These are phyloP conservation scores for Coffea eugenioides DNA, from an alignment of 257 asterid genomes.

Conservation along the genomic window DNA sequence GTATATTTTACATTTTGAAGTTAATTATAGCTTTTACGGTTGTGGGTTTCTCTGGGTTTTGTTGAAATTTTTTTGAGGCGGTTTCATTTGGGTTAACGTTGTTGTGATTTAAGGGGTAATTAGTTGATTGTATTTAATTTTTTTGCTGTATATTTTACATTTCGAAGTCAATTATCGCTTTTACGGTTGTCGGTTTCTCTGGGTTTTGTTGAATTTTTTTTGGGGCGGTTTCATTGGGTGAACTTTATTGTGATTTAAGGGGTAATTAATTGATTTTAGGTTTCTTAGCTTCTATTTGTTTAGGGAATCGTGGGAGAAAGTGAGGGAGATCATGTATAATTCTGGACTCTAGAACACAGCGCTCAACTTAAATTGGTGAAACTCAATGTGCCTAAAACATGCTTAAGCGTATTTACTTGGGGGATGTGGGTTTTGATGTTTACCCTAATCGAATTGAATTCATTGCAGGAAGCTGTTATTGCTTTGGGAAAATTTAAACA, in stretches of 20 bases:
- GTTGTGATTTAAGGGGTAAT: no score
- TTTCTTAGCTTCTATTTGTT: background rate
- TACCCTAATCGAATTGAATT: slow-evolving; percentile 18
- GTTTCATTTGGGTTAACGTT: no score
- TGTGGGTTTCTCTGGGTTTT: background rate
- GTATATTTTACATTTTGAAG: background rate
- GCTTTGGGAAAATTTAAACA: slow-evolving; percentile 60
- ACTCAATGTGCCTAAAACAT: background rate
- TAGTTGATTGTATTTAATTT: no score
- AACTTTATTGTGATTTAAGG: background rate
- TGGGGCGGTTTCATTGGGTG: background rate
- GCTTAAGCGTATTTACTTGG: background rate
- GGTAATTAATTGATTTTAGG: background rate
- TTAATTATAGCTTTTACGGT: background rate
- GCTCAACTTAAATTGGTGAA: background rate
- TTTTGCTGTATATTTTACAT: background rate
- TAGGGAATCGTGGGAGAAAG: background rate
- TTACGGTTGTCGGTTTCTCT: background rate
- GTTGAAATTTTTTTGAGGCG: no score
- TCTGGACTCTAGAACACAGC: background rate
- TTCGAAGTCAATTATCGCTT: background rate
- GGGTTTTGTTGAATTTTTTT: background rate
- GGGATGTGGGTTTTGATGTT: background rate
- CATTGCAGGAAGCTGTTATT: slow-evolving; percentile 56
- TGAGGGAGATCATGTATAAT: background rate